Conservation (phyloP, 495 filamentous ascomycete species). For the Trichoderma reesei region DNA sequence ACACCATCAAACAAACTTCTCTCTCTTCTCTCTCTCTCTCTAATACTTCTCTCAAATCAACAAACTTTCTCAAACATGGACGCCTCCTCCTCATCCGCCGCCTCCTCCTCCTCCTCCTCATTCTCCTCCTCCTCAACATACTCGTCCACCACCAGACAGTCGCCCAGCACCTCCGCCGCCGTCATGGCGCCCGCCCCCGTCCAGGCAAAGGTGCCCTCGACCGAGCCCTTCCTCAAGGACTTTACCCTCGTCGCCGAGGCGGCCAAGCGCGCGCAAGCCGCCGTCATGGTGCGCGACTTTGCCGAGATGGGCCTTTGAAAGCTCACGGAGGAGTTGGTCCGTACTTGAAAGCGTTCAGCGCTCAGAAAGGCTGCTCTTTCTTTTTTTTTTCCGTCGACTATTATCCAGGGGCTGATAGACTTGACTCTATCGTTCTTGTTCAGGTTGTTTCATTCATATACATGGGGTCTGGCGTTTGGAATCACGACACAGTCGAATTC, state of each 20-base stretch:
- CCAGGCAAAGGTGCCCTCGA: constrained; percentile 29
- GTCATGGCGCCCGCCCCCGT: constrained; percentile 27
- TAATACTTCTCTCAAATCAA: too few species aligned
- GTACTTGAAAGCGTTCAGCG: too few species aligned
- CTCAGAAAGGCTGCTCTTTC: too few species aligned
- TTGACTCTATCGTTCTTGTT: too few species aligned
- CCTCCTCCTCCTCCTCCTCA: constrained; percentile 17
- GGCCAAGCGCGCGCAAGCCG: constrained; percentile 85
- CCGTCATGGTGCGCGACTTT: constrained; percentile 75
- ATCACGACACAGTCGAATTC: neutral
- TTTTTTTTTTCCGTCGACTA: neutral
- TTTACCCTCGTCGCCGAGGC: constrained; percentile 89
- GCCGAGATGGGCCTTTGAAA: constrained; percentile 52
- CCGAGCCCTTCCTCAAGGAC: constrained; percentile 62
- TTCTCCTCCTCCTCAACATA: constrained; percentile 18
- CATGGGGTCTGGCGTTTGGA: neutral
- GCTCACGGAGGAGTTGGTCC: too few species aligned
- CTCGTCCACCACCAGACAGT: constrained; percentile 21
- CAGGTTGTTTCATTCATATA: too few species aligned
- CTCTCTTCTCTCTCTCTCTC: too few species aligned
- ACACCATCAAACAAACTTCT: too few species aligned
- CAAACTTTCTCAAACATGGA: too few species aligned
- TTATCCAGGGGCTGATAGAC: too few species aligned
- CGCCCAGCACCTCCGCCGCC: constrained; percentile 17
- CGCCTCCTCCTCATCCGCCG: constrained; percentile 15